Conservation (phyloP, 768 basidiomycete genomes). For the Mycena capillaripes region DNA sequence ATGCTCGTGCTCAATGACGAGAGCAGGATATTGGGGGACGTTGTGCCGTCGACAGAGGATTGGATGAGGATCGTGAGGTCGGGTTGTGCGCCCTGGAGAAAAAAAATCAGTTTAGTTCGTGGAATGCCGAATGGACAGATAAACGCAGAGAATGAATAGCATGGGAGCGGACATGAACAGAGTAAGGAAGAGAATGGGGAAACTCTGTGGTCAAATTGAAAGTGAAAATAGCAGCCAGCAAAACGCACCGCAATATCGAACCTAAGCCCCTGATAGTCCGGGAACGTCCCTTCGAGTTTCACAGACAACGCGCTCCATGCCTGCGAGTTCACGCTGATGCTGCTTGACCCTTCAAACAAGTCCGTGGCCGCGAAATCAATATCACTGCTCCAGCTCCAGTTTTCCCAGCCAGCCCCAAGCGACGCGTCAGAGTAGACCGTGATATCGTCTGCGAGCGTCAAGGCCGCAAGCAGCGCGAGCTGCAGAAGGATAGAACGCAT, state of each 20-base stretch:
- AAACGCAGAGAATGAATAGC: too few species aligned
- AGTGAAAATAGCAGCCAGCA: too few species aligned
- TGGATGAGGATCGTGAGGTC: slow-evolving; percentile 58
- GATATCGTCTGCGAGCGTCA: slow-evolving; percentile 48
- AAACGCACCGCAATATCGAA: slow-evolving; percentile 63
- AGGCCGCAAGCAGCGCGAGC: slow-evolving; percentile 25
- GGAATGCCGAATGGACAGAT: neutral
- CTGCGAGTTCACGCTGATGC: slow-evolving; percentile 58
- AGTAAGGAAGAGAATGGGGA: too few species aligned
- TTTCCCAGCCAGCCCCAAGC: slow-evolving; percentile 61
- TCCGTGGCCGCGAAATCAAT: slow-evolving; percentile 62
- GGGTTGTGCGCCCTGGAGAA: slow-evolving; percentile 57
- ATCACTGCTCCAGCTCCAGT: slow-evolving; percentile 65
- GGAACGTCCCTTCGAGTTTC: slow-evolving; percentile 58
- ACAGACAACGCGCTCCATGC: slow-evolving; percentile 62
- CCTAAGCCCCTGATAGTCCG: slow-evolving; percentile 59
- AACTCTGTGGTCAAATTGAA: too few species aligned
- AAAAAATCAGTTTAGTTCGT: neutral
- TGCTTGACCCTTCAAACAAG: slow-evolving; percentile 55
- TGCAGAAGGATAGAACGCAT: slow-evolving; percentile 25
- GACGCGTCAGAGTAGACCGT: slow-evolving; percentile 57
- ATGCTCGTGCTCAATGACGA: slow-evolving; percentile 57
- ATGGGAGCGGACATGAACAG: too few species aligned
- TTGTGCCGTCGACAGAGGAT: slow-evolving; percentile 52
- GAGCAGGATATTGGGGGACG: slow-evolving; percentile 57